These are phyloP conservation scores for Vanrija sp. DNA, from an alignment of 1,284 basidiomycete genomes.

Conservation along the genomic window DNA sequence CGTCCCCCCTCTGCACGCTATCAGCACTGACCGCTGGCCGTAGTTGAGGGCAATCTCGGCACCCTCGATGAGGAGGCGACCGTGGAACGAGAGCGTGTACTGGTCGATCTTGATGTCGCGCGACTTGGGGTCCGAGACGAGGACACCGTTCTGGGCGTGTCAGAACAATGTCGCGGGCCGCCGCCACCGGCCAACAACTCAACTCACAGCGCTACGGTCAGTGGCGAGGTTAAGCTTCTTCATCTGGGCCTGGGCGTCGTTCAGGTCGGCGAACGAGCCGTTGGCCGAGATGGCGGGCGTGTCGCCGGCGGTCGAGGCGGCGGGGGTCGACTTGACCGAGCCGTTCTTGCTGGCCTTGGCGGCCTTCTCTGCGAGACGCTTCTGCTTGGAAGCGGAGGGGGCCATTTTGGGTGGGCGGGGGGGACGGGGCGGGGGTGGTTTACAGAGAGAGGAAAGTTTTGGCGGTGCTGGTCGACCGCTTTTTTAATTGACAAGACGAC, in stretches of 20 bases:
- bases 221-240: constrained; percentile 81
- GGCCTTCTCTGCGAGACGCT: constrained; percentile 83
- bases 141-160: constrained; percentile 63
- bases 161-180: not conserved
- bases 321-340: constrained; percentile 52
- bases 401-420: constrained; percentile 36
- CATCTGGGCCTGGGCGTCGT: constrained; percentile 60
- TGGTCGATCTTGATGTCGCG: constrained; percentile 97
- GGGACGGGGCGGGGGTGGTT: not conserved
- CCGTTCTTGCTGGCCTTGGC: constrained; percentile 59
- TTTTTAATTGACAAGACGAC: not conserved
- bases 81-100: constrained; percentile 96
- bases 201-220: constrained; percentile 62
- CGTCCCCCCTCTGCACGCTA: not conserved
- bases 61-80: constrained; percentile 84
- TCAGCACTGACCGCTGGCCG: constrained; percentile 66
- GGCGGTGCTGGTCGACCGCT: not conserved
- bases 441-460: not conserved
- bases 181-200: not conserved
- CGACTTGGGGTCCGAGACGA: constrained; percentile 85
- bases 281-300: constrained; percentile 73
- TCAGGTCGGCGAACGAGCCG: constrained; percentile 59
- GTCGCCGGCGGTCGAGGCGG: constrained; percentile 58
- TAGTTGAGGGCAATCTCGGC: constrained; percentile 92
- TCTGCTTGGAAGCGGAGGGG: constrained; percentile 54